Conservation (phyloP, 2,329 filamentous ascomycete genomes). For the Sclerotinia minor region DNA sequence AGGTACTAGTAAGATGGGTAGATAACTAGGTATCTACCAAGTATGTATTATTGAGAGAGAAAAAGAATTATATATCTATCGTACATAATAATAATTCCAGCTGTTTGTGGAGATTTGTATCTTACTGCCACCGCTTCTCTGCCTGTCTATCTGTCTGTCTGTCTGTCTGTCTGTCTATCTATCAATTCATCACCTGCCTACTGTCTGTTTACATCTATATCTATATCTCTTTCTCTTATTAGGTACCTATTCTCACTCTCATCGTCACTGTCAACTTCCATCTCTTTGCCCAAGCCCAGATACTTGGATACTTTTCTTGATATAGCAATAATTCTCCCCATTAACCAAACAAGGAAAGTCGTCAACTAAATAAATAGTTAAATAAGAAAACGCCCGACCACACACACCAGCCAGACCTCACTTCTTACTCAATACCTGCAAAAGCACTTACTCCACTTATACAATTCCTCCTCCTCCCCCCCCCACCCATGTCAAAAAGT, state of each 20-base stretch:
- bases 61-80: not conserved
- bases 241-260: not conserved
- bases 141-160: not conserved
- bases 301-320: not conserved
- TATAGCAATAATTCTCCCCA: not conserved
- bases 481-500: conserved; percentile 20
- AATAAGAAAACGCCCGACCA: not conserved
- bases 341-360: conserved; percentile 13
- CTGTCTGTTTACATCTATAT: not conserved
- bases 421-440: not conserved
- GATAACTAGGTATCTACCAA: not conserved
- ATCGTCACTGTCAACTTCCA: not conserved
- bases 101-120: not conserved
- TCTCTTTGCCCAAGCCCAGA: not conserved
- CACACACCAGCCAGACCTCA: not conserved
- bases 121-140: conserved; percentile 5
- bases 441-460: conserved; percentile 1
- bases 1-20: too few relatives aligned
- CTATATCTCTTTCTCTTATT: not conserved
- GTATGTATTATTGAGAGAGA: not conserved
- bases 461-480: not conserved
- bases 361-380: not conserved
- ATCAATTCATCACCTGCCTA: not conserved
- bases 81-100: not conserved
- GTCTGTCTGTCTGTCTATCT: not conserved